A percentile compares a stretch with the other conserved stretches of the same genome.
These are phyloP conservation scores for Laetiporus sulphureus DNA, from an alignment of 1,284 basidiomycete genomes.

Conservation along the genomic window DNA sequence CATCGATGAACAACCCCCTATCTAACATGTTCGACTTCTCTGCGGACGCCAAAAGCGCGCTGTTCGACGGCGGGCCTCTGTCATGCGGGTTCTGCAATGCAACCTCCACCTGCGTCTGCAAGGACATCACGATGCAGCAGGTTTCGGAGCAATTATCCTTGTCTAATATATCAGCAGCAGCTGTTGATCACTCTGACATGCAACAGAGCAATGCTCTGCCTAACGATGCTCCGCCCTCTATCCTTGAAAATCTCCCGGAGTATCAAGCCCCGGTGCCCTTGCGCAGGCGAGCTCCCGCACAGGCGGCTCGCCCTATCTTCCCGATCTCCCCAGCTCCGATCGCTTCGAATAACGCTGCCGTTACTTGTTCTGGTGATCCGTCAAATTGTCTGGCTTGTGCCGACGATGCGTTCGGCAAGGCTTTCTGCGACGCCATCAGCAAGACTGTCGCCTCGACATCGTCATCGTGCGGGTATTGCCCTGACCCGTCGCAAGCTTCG, in stretches of 20 bases:
- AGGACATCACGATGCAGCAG: slow-evolving; percentile 51
- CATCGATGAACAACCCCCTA: slow-evolving; percentile 22
- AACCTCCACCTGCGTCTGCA: slow-evolving; percentile 67
- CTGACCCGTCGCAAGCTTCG: slow-evolving; percentile 26
- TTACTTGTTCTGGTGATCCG: slow-evolving; percentile 49
- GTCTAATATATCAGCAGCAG: too few relatives aligned
- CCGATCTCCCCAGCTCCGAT: slow-evolving; percentile 36
- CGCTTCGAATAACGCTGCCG: slow-evolving; percentile 34
- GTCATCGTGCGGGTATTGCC: slow-evolving; percentile 49
- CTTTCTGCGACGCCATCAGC: slow-evolving; percentile 76
- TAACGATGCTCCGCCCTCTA: slow-evolving; percentile 33
- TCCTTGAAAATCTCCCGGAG: slow-evolving; percentile 69
- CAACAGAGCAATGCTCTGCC: too few relatives aligned
- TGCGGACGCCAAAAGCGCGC: slow-evolving; percentile 21
- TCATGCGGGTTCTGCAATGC: slow-evolving; percentile 69
- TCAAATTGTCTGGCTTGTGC: slow-evolving; percentile 74
- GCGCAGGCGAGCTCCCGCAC: slow-evolving; percentile 39
- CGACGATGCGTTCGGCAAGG: slow-evolving; percentile 77
- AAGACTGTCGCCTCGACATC: slow-evolving; percentile 44
- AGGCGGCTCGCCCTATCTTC: slow-evolving; percentile 44
- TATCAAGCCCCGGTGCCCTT: slow-evolving; percentile 76
- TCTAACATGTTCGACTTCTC: slow-evolving; percentile 30
- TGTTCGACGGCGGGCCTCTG: slow-evolving; percentile 28
- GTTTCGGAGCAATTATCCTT: slow-evolving; percentile 19
- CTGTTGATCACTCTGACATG: too few relatives aligned